Evolutionary conservation across 2,329 filamentous ascomycete species (phyloP), one percentile per base, ranked within the genome.

Genomic region (Fusarium bulbicola): DNA sequence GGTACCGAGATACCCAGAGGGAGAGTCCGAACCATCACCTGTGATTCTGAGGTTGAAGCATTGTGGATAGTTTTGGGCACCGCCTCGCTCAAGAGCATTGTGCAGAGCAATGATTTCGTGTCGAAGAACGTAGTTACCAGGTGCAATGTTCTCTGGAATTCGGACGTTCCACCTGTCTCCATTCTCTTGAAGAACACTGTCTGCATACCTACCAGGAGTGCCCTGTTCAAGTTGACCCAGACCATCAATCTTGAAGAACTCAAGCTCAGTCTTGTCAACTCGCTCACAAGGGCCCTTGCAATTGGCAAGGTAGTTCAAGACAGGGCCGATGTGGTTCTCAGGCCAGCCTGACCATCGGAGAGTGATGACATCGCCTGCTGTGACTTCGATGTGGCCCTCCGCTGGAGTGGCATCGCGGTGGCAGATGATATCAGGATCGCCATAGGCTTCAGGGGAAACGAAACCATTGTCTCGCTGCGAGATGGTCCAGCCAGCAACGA

Each of bases 41-140:
- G 80, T 83, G 63, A 88, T 81, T 74, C 84, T 81, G 56, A 88
- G 77, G 72, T 87, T 87, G 66, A 87, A 80, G 75, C 87, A 89
- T 79, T 87, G 85, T 16, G 87, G 86, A 73, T 89, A 88, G 67
- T 84, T 83, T 78, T 89, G 86, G 5, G 86, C 86, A 52, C 84
- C 84, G 11, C 81, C 74, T 36, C 74, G 58, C 43, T 84, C 80
- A 7, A 75, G 80, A 21, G 86, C 85, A 39, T 80, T 82, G 79
- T 89, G 87, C 10, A 89, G 84, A 26, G 84, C 86, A 62, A 89
- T 87, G 68, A 88, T 87, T 76, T 89, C 87, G 74, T 88, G 86
- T 13, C 87, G 85, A 42, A 89, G 82, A 53, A 89, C 86, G 66
- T 89, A 89, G 79, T 88, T 87, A 4, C 87, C 86, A 11, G 85